Conservation (phyloP, 352 stramenopile species). For the Phytophthora pluvialis region DNA sequence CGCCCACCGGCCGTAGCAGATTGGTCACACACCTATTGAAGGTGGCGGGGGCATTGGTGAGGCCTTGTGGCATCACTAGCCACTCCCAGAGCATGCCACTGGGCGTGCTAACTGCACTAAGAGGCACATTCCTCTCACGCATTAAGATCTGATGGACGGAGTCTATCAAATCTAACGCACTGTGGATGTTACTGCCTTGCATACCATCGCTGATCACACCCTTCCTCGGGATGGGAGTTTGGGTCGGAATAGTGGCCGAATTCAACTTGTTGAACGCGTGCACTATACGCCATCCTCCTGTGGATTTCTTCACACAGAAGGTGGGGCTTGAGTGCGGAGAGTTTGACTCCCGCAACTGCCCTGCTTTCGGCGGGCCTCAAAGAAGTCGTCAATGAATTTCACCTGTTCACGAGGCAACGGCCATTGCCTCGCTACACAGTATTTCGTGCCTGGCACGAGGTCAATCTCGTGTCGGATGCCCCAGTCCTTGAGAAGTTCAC, state of each 20-base stretch:
- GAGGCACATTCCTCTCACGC: conserved; percentile 9
- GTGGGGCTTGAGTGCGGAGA: background rate
- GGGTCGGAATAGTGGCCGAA: too few species aligned
- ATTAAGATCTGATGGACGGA: conserved; percentile 7
- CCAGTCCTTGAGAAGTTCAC: background rate
- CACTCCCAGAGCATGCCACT: too few species aligned
- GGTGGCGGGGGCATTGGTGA: background rate
- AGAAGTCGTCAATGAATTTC: conserved; percentile 2
- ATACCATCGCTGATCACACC: background rate
- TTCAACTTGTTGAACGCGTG: too few species aligned
- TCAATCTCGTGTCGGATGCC: conserved; percentile 2
- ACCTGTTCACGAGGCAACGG: background rate
- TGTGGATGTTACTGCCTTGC: background rate
- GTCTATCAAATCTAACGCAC: conserved; percentile 9
- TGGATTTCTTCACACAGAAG: too few species aligned
- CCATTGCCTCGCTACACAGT: background rate
- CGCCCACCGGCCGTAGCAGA: conserved; percentile 7
- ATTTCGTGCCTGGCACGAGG: conserved; percentile 3
- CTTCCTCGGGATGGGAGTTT: background rate
- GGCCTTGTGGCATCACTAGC: too few species aligned
- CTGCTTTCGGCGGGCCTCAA: background rate
- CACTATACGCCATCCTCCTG: too few species aligned
- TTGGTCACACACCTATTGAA: background rate
- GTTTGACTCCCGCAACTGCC: background rate
- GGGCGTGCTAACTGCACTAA: background rate